These are phyloP conservation scores for Thalassiosira livingstoniorum DNA, from an alignment of 352 stramenopile genomes.

Conservation along the genomic window DNA sequence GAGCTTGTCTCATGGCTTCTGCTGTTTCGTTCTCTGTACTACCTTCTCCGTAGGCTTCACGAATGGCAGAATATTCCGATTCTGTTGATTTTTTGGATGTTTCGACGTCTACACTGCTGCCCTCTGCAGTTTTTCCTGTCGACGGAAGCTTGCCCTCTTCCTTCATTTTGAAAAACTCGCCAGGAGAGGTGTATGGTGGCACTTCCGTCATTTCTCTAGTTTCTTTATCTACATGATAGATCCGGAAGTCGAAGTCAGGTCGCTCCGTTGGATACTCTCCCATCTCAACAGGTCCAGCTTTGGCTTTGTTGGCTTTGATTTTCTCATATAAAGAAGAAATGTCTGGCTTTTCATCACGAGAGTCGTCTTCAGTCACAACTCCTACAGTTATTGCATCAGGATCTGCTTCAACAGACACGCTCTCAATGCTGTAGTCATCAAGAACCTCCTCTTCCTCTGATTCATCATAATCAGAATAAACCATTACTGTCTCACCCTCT, in stretches of 20 bases:
- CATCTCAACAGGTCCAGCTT: constrained; percentile 59
- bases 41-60: constrained; percentile 54
- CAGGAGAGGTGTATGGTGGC: constrained; percentile 76
- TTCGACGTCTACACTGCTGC: too few species aligned
- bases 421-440: constrained; percentile 18
- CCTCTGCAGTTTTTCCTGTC: not conserved
- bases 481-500: not conserved
- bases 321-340: constrained; percentile 72
- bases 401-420: constrained; percentile 32
- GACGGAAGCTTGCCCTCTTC: constrained; percentile 30
- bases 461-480: not conserved
- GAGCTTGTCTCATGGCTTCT: constrained; percentile 39
- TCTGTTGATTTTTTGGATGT: too few species aligned
- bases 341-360: constrained; percentile 18
- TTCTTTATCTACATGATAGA: constrained; percentile 73
- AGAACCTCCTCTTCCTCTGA: constrained; percentile 20
- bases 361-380: constrained; percentile 27
- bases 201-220: constrained; percentile 68
- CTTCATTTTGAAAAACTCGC: constrained; percentile 66
- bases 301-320: constrained; percentile 80
- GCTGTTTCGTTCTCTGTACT: constrained; percentile 50
- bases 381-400: constrained; percentile 52
- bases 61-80: constrained; percentile 63
- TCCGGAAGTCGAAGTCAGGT: constrained; percentile 79
- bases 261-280: constrained; percentile 43